phyloP scores from a whole-genome alignment of 2,329 filamentous ascomycete genomes.

The Conoideocrella luteorostrata region DNA sequence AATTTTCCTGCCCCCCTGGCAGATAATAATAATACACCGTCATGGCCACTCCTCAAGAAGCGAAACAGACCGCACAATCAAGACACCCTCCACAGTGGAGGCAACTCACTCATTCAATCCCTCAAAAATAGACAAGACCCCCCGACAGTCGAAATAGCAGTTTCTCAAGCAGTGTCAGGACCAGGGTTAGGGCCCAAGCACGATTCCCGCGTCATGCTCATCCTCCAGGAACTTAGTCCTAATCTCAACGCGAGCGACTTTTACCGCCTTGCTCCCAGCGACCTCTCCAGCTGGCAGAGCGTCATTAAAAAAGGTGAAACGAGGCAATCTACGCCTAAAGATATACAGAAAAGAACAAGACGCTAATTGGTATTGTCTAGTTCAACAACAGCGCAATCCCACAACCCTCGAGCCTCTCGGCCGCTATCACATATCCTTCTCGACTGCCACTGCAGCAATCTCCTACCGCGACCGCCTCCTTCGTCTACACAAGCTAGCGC shows the following conservation, averaged over 20 bases:
- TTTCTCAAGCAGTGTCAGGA: not conserved
- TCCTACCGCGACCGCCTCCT: slow-evolving; percentile 45
- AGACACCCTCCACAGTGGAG: not conserved
- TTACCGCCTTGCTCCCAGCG: slow-evolving; percentile 56
- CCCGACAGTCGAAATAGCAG: not conserved
- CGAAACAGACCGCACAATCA: not conserved
- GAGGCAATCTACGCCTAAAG: not conserved
- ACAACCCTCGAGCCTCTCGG: slow-evolving; percentile 56
- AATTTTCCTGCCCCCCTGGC: not conserved
- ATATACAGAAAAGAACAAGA: no score
- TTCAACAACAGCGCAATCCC: slow-evolving; percentile 59
- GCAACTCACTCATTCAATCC: not conserved
- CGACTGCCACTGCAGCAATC: slow-evolving; percentile 48
- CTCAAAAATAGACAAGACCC: not conserved
- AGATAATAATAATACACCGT: not conserved
- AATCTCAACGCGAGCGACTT: slow-evolving; percentile 64
- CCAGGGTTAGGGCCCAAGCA: no score
- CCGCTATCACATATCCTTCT: slow-evolving; percentile 66
- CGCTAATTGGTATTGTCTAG: no score
- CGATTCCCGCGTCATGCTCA: slow-evolving; percentile 34
- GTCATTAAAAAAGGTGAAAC: slow-evolving; percentile 50
- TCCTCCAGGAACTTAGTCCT: slow-evolving; percentile 52
- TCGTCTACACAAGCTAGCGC: slow-evolving; percentile 26
- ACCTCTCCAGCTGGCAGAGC: slow-evolving; percentile 62
- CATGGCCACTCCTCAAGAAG: slow-evolving; percentile 9